Evolutionary conservation across 140 eudicot genomes (phyloP), one percentile per base, ranked within the genome.

Genomic region (Cichorium intybus): DNA sequence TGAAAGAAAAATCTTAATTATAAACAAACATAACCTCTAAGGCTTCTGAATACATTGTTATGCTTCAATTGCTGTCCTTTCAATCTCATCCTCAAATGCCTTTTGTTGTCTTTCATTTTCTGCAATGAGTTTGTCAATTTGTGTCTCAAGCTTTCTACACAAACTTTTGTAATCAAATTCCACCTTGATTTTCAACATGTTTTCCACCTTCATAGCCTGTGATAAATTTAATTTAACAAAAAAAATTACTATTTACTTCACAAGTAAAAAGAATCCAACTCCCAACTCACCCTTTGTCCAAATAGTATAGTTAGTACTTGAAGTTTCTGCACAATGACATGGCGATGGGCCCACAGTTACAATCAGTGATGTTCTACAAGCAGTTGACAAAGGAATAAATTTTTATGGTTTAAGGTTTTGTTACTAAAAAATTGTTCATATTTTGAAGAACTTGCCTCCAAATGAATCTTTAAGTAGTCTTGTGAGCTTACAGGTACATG

Each of bases 181-280:
- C 69, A 87, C 98, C 76, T 91, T 91, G 24, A 91, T 85, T 75
- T 83, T 87, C 84, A 87, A 70, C 98, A 91, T 91, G 73, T 87
- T 91, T 74, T 91, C 98, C 68, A 91, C 98, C 85, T 91, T 91
- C 98, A 91, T 91, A 63, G 98, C 98, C 98, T 91, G 84, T 6
- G 28, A 64, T 46, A 59, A 10, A 79, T 61, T 21, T 39, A 31
- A 70, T 27, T 16, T 60, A 10, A 51, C 27, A n/a, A n/a, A 26
- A 47, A 67, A 37, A 63, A 20, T 48, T 24, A 64, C 46, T 55
- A 54, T 63, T 21, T 29, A 45, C 12, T 41, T 72, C 61, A 17
- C 62, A 61, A 15, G 23, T 24, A 33, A 16, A 22, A 49, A 41
- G 0, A 24, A 74, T 5, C 1, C 31, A 65, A 59, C 31, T 56